Evolutionary conservation across 2,329 filamentous ascomycete species (phyloP).

Genomic region (Juglanconis oblonga): DNA sequence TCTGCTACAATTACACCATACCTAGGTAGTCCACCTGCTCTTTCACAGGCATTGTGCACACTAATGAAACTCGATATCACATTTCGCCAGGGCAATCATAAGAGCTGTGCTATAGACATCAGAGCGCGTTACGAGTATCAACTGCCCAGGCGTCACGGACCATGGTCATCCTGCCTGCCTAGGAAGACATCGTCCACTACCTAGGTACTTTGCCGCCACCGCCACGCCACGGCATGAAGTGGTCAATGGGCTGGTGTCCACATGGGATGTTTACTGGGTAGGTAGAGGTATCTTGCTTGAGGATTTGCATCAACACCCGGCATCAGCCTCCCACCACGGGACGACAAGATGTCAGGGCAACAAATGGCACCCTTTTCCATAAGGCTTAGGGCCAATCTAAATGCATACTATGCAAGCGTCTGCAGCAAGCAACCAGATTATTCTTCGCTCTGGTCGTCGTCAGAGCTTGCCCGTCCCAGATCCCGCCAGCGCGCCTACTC

Average conservation of each 20-base stretch:
- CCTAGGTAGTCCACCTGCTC: background rate
- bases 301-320: constrained; percentile 2
- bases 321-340: background rate
- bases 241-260: background rate
- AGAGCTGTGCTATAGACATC: background rate
- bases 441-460: constrained; percentile 9
- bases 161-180: background rate
- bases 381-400: background rate
- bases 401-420: background rate
- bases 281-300: too few relatives aligned
- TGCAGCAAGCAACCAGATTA: constrained; percentile 1
- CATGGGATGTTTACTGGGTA: background rate
- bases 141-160: too few relatives aligned
- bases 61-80: background rate
- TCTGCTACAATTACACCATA: background rate
- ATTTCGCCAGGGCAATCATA: background rate
- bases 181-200: background rate
- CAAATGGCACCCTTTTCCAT: background rate
- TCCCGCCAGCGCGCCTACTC: background rate
- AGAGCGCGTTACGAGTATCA: background rate
- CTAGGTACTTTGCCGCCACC: too few relatives aligned
- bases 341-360: constrained; percentile 7
- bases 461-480: constrained; percentile 12
- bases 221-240: background rate
- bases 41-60: background rate